A percentile compares a stretch with the other conserved stretches of the same genome.
Evolutionary conservation across 2,329 filamentous ascomycete genomes (phyloP).

Genomic region (Alternaria triticimaculans): DNA sequence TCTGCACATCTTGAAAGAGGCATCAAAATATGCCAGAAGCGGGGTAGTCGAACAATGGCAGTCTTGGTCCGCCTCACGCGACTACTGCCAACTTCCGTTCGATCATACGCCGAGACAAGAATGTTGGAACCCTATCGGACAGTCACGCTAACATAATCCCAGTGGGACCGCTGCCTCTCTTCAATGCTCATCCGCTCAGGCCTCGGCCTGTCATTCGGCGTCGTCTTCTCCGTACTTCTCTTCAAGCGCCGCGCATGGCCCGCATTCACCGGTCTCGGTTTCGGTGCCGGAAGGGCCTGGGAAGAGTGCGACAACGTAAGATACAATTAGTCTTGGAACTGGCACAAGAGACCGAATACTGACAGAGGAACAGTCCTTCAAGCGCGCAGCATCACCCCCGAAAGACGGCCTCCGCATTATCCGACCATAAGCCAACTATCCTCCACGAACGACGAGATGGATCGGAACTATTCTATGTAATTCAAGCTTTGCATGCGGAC

Average conservation of each 20-base stretch:
- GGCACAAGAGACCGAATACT: not conserved
- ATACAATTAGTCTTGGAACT: conserved; percentile 28
- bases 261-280: conserved; percentile 91
- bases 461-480: conserved; percentile 19
- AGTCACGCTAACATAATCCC: conserved; percentile 29
- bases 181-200: conserved; percentile 96
- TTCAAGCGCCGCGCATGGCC: conserved; percentile 99
- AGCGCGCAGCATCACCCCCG: conserved; percentile 56
- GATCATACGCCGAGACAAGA: conserved; percentile 3
- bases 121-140: not conserved
- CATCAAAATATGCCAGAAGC: not conserved
- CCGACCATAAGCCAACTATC: conserved; percentile 46
- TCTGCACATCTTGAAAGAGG: not conserved
- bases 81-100: conserved; percentile 1
- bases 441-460: conserved; percentile 7
- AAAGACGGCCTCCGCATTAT: conserved; percentile 58
- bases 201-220: conserved; percentile 93
- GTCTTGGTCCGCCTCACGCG: conserved; percentile 14
- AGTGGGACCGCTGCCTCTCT: conserved; percentile 99
- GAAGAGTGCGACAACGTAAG: conserved; percentile 88
- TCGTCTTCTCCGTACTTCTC: conserved; percentile 96
- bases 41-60: not conserved
- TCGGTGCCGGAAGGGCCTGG: conserved; percentile 94
- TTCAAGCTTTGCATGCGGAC: conserved; percentile 27
- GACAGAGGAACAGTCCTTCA: conserved; percentile 55